These are phyloP conservation scores for Tephrocybe sp. DNA, from an alignment of 768 basidiomycete genomes.

Conservation along the genomic window DNA sequence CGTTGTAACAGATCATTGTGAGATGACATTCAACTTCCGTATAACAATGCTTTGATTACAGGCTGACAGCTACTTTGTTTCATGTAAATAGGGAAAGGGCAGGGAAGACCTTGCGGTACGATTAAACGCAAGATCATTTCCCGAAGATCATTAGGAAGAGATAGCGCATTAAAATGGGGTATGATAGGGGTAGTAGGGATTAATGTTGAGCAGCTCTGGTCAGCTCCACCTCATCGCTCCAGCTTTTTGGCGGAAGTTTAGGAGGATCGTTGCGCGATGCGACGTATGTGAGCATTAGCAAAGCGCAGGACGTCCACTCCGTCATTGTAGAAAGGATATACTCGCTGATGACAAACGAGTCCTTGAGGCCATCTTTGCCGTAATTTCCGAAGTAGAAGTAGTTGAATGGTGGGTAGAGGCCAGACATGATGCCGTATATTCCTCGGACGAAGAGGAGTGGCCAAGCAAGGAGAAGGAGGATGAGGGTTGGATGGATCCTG, in stretches of 20 bases:
- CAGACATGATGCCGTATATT: conserved; percentile 28
- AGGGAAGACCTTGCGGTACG: too few species aligned
- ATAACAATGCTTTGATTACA: too few species aligned
- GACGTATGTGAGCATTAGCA: conserved; percentile 19
- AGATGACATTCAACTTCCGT: too few species aligned
- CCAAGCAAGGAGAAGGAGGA: conserved; percentile 27
- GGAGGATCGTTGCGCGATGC: conserved; percentile 22
- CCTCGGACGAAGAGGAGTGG: conserved; percentile 32
- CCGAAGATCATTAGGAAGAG: too few species aligned
- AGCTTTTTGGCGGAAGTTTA: conserved; percentile 11
- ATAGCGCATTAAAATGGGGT: too few species aligned
- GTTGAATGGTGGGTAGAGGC: conserved; percentile 23
- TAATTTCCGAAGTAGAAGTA: conserved; percentile 25
- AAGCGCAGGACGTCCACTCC: conserved; percentile 25
- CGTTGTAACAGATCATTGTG: too few species aligned
- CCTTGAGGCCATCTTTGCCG: conserved; percentile 17
- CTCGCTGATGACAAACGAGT: conserved; percentile 24
- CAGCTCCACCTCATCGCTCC: conserved; percentile 5
- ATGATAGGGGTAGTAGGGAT: too few species aligned
- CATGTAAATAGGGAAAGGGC: too few species aligned
- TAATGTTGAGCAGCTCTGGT: too few species aligned
- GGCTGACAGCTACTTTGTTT: too few species aligned
- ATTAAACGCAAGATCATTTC: too few species aligned
- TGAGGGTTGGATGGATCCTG: conserved; percentile 26
- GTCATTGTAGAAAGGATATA: conserved; percentile 25